phyloP scores from a whole-genome alignment of 1,284 basidiomycete genomes.

The Prillingera fragicola region DNA sequence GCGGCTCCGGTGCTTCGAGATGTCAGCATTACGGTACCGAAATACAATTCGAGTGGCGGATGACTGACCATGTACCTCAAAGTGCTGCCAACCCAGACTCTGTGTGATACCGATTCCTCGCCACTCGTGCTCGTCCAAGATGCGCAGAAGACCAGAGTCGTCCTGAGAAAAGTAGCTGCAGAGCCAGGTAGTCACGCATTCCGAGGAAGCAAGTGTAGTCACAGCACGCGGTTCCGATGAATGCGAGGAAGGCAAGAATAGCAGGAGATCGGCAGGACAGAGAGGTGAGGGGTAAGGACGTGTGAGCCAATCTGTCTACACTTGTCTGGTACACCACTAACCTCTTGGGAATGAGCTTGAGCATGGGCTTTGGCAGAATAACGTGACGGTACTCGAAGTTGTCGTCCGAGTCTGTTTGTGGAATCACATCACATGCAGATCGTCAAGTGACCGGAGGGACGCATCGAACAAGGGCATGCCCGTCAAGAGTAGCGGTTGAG shows the following conservation, averaged over 20 bases:
- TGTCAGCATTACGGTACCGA: conserved; percentile 10
- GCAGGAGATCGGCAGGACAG: conserved; percentile 3
- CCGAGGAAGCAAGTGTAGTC: not conserved
- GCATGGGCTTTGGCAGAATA: conserved; percentile 79
- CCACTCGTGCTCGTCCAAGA: conserved; percentile 85
- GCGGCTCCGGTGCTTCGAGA: conserved; percentile 85
- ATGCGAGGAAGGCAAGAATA: not conserved
- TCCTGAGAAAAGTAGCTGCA: conserved; percentile 58
- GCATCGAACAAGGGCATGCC: not conserved
- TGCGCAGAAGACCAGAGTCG: conserved; percentile 70
- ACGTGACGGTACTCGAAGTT: conserved; percentile 74
- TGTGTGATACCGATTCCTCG: conserved; percentile 92
- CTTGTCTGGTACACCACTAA: conserved; percentile 57
- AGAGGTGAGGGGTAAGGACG: no score
- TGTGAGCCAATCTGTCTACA: no score
- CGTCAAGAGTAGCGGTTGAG: not conserved
- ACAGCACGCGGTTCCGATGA: not conserved
- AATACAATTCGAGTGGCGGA: not conserved
- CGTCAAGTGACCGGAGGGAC: not conserved
- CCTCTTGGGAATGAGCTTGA: conserved; percentile 78
- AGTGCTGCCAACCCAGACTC: conserved; percentile 94
- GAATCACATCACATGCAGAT: no score
- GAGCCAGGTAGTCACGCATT: conserved; percentile 3
- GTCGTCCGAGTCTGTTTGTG: conserved; percentile 51
- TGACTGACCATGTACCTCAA: conserved; percentile 86